Percentiles rank a stretch among this genome's conserved stretches.
phyloP scores from a whole-genome alignment of 208 protist genomes.

The Balamuthia mandrillaris region DNA sequence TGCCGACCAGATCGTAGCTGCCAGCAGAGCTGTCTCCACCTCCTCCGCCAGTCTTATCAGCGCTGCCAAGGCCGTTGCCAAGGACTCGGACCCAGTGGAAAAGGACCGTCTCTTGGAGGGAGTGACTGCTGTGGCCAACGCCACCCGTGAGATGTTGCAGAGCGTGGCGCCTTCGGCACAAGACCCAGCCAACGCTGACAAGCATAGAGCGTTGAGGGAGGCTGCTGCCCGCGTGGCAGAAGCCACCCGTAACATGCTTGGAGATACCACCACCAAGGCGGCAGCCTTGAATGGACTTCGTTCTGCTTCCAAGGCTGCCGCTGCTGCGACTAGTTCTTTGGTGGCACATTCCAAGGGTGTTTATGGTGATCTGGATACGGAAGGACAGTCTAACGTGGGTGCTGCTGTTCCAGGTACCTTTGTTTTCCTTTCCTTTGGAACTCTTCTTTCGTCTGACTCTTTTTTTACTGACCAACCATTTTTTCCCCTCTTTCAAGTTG shows the following conservation, averaged over 20 bases:
- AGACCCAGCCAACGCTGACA: conserved; percentile 16
- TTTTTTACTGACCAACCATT: too few species aligned
- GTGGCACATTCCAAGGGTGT: conserved; percentile 38
- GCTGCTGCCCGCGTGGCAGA: conserved; percentile 6
- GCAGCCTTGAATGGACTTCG: conserved; percentile 25
- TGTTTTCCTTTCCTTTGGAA: too few species aligned
- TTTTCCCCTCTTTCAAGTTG: too few species aligned
- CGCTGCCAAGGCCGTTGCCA: conserved; percentile 39
- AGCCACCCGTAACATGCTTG: conserved; percentile 32
- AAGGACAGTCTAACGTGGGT: too few species aligned
- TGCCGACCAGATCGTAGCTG: conserved; percentile 23
- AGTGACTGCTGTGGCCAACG: conserved; percentile 21
- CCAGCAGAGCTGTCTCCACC: neutral
- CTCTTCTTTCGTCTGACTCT: too few species aligned
- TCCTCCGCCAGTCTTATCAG: conserved; percentile 22
- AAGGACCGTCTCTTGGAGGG: conserved; percentile 42
- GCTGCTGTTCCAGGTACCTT: too few species aligned
- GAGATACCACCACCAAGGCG: conserved; percentile 31
- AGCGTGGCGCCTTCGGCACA: conserved; percentile 7
- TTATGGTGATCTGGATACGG: neutral
- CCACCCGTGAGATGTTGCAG: conserved; percentile 27
- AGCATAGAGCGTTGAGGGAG: conserved; percentile 18
- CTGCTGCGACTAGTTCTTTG: conserved; percentile 1
- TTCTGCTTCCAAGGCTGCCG: conserved; percentile 35
- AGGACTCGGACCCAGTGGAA: conserved; percentile 33